Percentiles rank a stretch among this genome's conserved stretches.
Conservation (phyloP, 441 rosid species). For the Aquilaria agallochum region DNA sequence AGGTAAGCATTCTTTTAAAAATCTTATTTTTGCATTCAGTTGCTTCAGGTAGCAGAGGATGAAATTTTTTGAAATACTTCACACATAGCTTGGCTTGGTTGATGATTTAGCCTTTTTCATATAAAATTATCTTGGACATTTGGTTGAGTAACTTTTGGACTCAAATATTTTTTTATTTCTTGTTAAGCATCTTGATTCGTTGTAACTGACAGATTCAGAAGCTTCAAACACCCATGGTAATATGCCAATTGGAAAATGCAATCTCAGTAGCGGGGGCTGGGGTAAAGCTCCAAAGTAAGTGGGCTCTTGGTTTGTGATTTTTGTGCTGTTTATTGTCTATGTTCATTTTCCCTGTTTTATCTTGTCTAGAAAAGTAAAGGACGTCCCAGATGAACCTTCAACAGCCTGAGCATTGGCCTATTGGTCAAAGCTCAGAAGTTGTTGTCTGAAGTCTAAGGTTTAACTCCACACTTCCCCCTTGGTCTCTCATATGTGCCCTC, state of each 20-base stretch:
- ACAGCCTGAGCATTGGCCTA: too few species aligned
- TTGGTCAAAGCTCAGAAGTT: too few species aligned
- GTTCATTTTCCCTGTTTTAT: not conserved
- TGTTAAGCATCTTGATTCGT: not conserved
- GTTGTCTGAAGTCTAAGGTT: too few species aligned
- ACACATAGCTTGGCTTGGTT: too few species aligned
- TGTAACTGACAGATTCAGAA: conserved; percentile 21
- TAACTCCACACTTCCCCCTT: too few species aligned
- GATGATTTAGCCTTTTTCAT: too few species aligned
- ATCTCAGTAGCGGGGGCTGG: conserved; percentile 15
- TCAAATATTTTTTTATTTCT: not conserved
- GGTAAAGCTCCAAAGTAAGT: conserved; percentile 43
- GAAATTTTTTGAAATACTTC: too few species aligned
- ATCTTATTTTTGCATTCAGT: conserved; percentile 2
- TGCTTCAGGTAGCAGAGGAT: not conserved
- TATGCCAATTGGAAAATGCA: conserved; percentile 9
- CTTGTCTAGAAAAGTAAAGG: not conserved
- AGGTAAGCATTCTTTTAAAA: conserved; percentile 23
- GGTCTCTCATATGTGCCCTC: too few species aligned
- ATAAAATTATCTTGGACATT: too few species aligned
- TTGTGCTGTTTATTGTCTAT: not conserved
- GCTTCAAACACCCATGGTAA: conserved; percentile 10
- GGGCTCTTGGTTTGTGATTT: conserved; percentile 7
- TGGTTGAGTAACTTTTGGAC: too few species aligned
- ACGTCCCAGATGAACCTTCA: not conserved